Evolutionary conservation across 164 flowering plant genomes (phyloP), one percentile per base, ranked within the genome.

Genomic region (Chloranthus sessilifolius): DNA sequence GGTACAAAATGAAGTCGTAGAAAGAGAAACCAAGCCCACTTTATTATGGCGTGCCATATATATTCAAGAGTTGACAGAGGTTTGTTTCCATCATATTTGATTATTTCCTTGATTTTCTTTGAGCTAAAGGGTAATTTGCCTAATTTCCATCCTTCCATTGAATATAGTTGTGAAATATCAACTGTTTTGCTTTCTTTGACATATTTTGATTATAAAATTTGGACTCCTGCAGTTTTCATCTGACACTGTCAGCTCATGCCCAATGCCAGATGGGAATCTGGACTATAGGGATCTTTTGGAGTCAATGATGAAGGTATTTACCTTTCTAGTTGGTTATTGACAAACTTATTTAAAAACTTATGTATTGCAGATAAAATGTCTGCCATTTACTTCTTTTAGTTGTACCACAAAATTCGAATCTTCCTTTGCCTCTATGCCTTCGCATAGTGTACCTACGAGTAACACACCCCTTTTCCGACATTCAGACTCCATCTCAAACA

Each of bases 11-110:
- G 73, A 59, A 17, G 56, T 20, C 47, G 39, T 50, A n/a, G 73
- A 56, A 53, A 30, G 20, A 30, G 74, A 69, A 40, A 49, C 22
- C 35, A 77, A 69, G 27, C 81, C 89, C 27, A 46, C 67, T 50
- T 44, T 84, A 61, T 70, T 86, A 23, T 92, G 97, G 99, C 78
- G 75, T 58, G 76, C 85, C 21, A 36, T 67, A 40, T 88, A 82
- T 59, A 61, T 80, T 47, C 99, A 92, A 67, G 88, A 82, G 37
- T 50, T 78, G 47, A 55, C 60, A 37, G 43, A 39, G 83, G 95
- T 92, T 10, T 52, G 73, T 27, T 45, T 53, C 63, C 28, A 26
- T 51, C 28, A 33, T 25, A 8, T 9, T 43, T 43, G n/a, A n/a
- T 10, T 30, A n/a, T 26, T 43, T 10, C 9, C 48, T 45, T 24